A percentile compares a stretch with the other conserved stretches of the same genome.
Conservation (phyloP, 2,329 filamentous ascomycete species). For the Aspergillus cejpii region DNA sequence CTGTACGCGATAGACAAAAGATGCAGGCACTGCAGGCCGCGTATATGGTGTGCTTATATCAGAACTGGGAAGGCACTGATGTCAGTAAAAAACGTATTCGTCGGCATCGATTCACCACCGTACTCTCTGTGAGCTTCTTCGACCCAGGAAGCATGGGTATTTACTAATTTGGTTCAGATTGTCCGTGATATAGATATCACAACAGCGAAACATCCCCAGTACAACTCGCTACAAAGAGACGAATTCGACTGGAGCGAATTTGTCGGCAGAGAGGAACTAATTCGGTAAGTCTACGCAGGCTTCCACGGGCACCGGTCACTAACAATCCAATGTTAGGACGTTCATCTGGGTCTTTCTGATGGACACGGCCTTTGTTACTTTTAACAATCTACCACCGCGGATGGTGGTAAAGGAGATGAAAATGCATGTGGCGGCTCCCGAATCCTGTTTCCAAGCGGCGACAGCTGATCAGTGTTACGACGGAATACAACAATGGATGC, state of each 20-base stretch:
- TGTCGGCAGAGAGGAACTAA: constrained; percentile 31
- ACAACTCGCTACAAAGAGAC: constrained; percentile 18
- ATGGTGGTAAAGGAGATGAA: constrained; percentile 39
- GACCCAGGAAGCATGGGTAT: background rate
- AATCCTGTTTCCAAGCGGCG: constrained; percentile 35
- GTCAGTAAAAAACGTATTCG: constrained; percentile 32
- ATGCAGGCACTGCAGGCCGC: constrained; percentile 35
- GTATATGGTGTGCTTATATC: constrained; percentile 36
- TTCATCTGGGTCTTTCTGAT: constrained; percentile 36
- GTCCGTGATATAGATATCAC: constrained; percentile 29
- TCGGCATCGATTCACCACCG: constrained; percentile 30
- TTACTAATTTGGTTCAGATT: constrained; percentile 10
- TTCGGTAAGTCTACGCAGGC: too few relatives aligned
- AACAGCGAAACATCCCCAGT: constrained; percentile 24
- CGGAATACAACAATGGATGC: constrained; percentile 13
- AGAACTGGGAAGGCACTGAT: constrained; percentile 38
- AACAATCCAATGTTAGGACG: constrained; percentile 3
- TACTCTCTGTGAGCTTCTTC: constrained; percentile 30
- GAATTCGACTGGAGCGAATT: constrained; percentile 34
- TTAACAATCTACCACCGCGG: constrained; percentile 39
- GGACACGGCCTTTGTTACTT: constrained; percentile 38
- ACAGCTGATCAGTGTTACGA: constrained; percentile 28
- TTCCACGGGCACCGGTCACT: too few relatives aligned
- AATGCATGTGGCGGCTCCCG: constrained; percentile 32
- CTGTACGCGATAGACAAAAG: constrained; percentile 17